phyloP scores from a whole-genome alignment of 1,284 basidiomycete species.

The Cryptococcus sp. region DNA sequence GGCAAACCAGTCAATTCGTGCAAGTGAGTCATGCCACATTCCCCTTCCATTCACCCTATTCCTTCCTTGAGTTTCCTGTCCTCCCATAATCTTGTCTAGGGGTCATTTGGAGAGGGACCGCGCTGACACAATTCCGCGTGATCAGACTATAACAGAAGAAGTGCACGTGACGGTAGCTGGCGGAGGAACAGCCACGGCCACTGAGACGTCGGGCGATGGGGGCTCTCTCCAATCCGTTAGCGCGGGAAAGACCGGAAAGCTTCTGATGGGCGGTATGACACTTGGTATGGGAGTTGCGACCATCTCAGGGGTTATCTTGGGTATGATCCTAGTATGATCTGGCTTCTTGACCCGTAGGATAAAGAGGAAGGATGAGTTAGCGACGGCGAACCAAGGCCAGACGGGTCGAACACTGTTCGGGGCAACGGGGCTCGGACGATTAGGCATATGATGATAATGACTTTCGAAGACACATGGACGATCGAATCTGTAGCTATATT shows the following conservation, averaged over 20 bases:
- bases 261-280: neutral
- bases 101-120: neutral
- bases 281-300: neutral
- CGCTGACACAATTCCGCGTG: neutral
- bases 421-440: too few relatives aligned
- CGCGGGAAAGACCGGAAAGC: neutral
- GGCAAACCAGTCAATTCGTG: slow-evolving; percentile 5
- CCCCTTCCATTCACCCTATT: neutral
- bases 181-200: neutral
- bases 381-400: too few relatives aligned
- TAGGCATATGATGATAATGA: too few relatives aligned
- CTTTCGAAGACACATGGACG: too few relatives aligned
- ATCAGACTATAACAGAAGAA: neutral
- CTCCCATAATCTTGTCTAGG: neutral
- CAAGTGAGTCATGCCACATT: slow-evolving; percentile 8
- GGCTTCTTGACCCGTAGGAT: too few relatives aligned
- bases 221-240: neutral
- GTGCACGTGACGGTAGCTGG: neutral
- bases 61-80: neutral
- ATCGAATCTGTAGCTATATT: too few relatives aligned
- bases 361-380: too few relatives aligned
- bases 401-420: too few relatives aligned
- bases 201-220: neutral
- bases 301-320: neutral
- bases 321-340: neutral